Evolutionary conservation across 2,329 filamentous ascomycete species (phyloP).

Genomic region (Talaromyces sp.): DNA sequence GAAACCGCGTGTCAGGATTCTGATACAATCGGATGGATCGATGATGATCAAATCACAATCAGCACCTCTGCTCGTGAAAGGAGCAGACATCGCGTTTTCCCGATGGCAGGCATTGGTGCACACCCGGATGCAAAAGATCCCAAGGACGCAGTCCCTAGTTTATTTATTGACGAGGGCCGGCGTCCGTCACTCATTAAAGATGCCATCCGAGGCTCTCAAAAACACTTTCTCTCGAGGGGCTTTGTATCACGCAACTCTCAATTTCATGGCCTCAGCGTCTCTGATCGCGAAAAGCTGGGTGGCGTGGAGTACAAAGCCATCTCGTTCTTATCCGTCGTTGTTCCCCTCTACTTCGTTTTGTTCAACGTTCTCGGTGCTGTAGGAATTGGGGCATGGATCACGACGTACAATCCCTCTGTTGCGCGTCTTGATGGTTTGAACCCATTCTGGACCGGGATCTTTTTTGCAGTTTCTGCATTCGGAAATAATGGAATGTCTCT

Average conservation of each 20-base stretch:
- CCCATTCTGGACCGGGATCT: conserved; percentile 44
- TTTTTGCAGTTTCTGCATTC: conserved; percentile 52
- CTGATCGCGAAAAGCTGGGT: conserved; percentile 38
- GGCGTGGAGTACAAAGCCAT: conserved; percentile 41
- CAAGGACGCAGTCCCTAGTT: conserved; percentile 19
- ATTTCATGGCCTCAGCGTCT: conserved; percentile 43
- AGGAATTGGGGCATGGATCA: conserved; percentile 44
- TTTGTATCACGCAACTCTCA: conserved; percentile 44
- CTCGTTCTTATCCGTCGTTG: conserved; percentile 29
- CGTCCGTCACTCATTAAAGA: conserved; percentile 18
- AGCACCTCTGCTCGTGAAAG: conserved; percentile 13
- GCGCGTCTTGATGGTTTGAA: conserved; percentile 43
- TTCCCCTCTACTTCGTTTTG: conserved; percentile 42
- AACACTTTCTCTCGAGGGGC: conserved; percentile 26
- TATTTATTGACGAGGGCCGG: conserved; percentile 15
- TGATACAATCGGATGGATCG: conserved; percentile 21
- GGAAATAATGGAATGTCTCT: conserved; percentile 52
- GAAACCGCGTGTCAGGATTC: neutral
- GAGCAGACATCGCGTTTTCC: conserved; percentile 23
- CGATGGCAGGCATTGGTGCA: conserved; percentile 32
- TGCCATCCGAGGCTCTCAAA: conserved; percentile 23
- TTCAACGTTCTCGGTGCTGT: conserved; percentile 44
- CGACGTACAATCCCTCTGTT: conserved; percentile 35
- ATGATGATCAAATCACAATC: conserved; percentile 27
- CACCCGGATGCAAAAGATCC: conserved; percentile 31